Evolutionary conservation across 805 yeast species (phyloP).

Genomic region (Pichia cephalocereana): DNA sequence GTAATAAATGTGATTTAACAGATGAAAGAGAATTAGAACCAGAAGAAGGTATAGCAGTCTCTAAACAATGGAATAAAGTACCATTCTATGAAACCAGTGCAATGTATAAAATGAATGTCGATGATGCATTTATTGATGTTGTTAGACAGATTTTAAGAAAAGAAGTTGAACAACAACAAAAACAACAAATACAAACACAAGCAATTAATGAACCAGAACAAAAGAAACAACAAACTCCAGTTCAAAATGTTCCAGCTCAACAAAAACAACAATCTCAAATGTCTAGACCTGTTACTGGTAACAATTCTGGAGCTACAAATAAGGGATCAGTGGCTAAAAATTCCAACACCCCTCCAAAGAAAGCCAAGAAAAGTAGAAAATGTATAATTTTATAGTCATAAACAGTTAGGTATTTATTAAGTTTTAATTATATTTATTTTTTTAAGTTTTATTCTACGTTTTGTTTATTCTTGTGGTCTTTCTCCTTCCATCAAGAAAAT

Average conservation of each 20-base stretch:
- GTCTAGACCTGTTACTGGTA: not conserved
- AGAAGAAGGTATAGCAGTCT: constrained; percentile 74
- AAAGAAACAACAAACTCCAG: not conserved
- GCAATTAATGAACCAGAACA: not conserved
- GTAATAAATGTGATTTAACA: constrained; percentile 81
- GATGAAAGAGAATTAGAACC: constrained; percentile 68
- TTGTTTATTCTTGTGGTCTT: too few relatives aligned
- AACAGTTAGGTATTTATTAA: too few relatives aligned
- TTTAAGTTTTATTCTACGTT: too few relatives aligned
- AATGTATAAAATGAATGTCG: constrained; percentile 80
- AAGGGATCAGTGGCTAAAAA: not conserved
- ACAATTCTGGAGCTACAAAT: not conserved
- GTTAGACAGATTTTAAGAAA: constrained; percentile 83
- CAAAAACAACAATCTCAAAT: not conserved
- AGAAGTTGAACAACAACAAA: constrained; percentile 32
- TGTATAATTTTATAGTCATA: constrained; percentile 1
- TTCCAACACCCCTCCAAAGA: not conserved
- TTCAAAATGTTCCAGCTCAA: not conserved
- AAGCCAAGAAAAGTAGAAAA: constrained; percentile 1
- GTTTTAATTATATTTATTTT: not conserved
- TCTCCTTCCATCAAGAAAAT: too few relatives aligned
- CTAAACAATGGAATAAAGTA: constrained; percentile 79
- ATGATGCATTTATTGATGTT: constrained; percentile 81
- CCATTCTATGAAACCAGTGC: constrained; percentile 94
- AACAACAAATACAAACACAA: not conserved